Percentiles rank a stretch among this genome's conserved stretches.
These are phyloP conservation scores for Heterobasidion irregulare DNA, from an alignment of 1,284 basidiomycete genomes.

Conservation along the genomic window DNA sequence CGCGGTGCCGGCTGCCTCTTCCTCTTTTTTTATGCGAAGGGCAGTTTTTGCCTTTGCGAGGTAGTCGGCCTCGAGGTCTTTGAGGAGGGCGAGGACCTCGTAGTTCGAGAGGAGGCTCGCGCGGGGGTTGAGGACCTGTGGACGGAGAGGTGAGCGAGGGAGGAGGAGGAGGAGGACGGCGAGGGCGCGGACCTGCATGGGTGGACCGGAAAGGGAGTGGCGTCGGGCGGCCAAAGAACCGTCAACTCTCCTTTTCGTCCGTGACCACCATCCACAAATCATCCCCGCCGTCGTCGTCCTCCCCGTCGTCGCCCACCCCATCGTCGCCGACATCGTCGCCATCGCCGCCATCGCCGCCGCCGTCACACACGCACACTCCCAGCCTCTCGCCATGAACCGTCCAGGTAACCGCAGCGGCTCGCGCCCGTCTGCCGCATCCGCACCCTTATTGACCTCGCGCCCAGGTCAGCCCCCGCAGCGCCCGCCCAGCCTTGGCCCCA, in stretches of 20 bases:
- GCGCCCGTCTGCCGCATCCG: constrained; percentile 7
- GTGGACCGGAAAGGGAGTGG: constrained; percentile 2
- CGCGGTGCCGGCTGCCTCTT: constrained; percentile 35
- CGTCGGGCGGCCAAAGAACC: constrained; percentile 5
- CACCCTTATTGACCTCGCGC: constrained; percentile 18
- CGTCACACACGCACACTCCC: not conserved
- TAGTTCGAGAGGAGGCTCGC: constrained; percentile 79
- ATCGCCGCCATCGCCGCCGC: not conserved
- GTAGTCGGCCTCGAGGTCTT: constrained; percentile 69
- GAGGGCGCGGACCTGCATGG: constrained; percentile 23
- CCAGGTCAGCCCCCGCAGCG: constrained; percentile 74
- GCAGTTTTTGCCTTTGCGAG: constrained; percentile 55
- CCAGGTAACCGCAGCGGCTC: constrained; percentile 22
- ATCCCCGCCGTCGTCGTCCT: not conserved
- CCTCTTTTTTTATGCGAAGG: constrained; percentile 64
- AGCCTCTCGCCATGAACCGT: constrained; percentile 24
- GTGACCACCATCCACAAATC: not conserved
- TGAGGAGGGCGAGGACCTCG: constrained; percentile 78
- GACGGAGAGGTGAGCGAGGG: not conserved
- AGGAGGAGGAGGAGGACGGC: constrained; percentile 3
- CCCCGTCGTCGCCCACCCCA: no score
- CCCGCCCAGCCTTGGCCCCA: constrained; percentile 64
- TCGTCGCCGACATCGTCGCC: not conserved
- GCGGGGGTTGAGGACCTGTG: constrained; percentile 68
- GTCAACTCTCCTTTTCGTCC: constrained; percentile 6